Base-by-base conservation (phyloP, 208 protist species). In the Acanthamoeba castellanii region DNA sequence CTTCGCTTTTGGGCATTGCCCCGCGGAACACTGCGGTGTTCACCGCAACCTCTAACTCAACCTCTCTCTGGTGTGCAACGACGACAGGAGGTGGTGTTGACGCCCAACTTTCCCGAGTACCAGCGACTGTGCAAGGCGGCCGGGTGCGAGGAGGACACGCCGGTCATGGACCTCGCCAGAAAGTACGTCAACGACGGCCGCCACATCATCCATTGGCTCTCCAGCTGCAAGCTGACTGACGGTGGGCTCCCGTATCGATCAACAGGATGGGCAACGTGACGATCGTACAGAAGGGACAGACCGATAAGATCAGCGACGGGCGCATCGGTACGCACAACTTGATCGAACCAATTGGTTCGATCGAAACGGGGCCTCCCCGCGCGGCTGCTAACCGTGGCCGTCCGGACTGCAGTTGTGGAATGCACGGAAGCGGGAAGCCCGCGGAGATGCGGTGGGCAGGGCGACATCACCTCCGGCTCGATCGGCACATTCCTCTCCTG, bases 271-370 rank as follows among this genome's bases (percentile, higher is more conserved):
- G 96, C 57, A 78, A 95, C 81, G 92, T 97, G 30, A 96, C 94
- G 22, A 91, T 98, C 4, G 95, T 98, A 2, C 93, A 96, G 37
- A 98, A 98, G 94, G 98, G 97, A 45, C 68, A 59, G 50, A 52
- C 72, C 9, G 98, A 98, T 89, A 47, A 95, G 18, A 96, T 98
- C 57, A 93, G 85, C 42, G 95, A 98, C 81, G 97, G 97, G 25
- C 34, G 13, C 9, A 27, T 68, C 32, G 82, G 45, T 89, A 64
- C 52, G 20, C 27, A 13, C 47, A 1, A 6, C 14, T 68, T 13
- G 20, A 7, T 57, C 16, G 52, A 16, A 57, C 16, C 52, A 20
- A 7, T 7, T 57, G 52, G 11, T 57, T 16, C 52, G n/a, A n/a
- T 57, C 52, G 16, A 57, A 57, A 57, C 52, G 52, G 7, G 7